Evolutionary conservation across 2,329 filamentous ascomycete species (phyloP).

Genomic region (Cadophora malorum): DNA sequence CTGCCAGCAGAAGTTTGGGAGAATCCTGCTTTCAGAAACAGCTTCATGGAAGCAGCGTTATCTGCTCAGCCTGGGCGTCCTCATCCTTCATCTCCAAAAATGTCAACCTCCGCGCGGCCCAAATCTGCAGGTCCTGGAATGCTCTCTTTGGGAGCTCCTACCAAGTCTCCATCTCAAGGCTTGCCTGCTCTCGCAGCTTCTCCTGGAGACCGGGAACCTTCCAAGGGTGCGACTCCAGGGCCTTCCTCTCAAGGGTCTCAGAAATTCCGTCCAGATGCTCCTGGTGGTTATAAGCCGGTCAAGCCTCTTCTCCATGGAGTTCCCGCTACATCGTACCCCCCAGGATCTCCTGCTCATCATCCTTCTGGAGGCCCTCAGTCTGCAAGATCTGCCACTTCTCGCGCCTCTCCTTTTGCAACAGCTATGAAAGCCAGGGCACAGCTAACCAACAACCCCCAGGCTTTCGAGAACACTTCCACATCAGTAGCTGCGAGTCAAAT

Average conservation of each 20-base stretch:
- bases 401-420: constrained; percentile 23
- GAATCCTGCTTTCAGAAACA: neutral
- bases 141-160: neutral
- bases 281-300: constrained; percentile 16
- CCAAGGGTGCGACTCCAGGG: neutral
- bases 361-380: constrained; percentile 11
- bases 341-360: neutral
- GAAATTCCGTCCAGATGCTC: neutral
- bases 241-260: neutral
- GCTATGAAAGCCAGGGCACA: constrained; percentile 34
- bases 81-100: neutral
- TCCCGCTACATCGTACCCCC: neutral
- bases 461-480: constrained; percentile 99
- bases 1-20: constrained; percentile 3
- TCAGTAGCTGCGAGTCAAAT: constrained; percentile 98
- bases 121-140: neutral
- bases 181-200: neutral
- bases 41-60: constrained; percentile 1
- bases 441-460: constrained; percentile 63
- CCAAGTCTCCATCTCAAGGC: neutral
- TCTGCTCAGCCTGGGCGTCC: neutral
- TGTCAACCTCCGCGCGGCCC: neutral
- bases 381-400: constrained; percentile 20
- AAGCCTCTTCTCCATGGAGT: neutral
- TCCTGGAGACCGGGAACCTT: neutral